Base-by-base conservation (phyloP, 495 filamentous ascomycete species). In the Aspergillus asperescens region DNA sequence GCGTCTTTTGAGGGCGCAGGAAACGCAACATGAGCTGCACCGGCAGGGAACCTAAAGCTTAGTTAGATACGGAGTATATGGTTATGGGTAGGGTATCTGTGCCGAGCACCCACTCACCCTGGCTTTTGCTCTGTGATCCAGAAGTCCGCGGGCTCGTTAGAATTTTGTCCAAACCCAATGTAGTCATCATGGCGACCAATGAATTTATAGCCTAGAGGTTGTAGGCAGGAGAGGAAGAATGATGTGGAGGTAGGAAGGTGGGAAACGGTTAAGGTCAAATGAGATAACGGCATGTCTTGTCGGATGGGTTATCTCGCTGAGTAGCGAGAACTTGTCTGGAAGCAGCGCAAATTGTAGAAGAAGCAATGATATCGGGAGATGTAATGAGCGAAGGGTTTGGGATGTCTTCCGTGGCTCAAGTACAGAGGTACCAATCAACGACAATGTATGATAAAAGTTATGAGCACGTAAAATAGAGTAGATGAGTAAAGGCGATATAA, bases 231-330 rank as follows among this genome's bases (percentile, higher is more conserved):
- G 4, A 90, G 79, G 67, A 87, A 95, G 73, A 91, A 92, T 1
- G 86, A 91, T 37, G 81, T 83, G 7, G 88, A 85, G 16, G 82
- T 83, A 7, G 88, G 82, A 32, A 93, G 84, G 63, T 91, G 81
- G 39, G 81, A 83, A 60, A 92, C 89, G 19, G 77, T 81, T 38
- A 85, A 69, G 52, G 76, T 77, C 53, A 83, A 68, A 58, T 83
- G 75, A 22, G 80, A 80, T 53, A 82, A 64, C 52, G 80, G 78
- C 81, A 83, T 84, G 28, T 55, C 56, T 52, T 50, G 25, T 29
- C 25, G 19, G 12, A 29, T 10, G 27, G 29, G 19, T 16, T 35
- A 43, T 43, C 37, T 55, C 50, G 58, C 52, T 46, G 45, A 46
- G 40, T 39, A 48, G 48, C 45, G 50, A 52, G 50, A 13, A 9